A percentile compares a stretch with the other conserved stretches of the same genome.
Conservation (phyloP, 2,329 filamentous ascomycete genomes). For the Aspergillus neotritici region DNA sequence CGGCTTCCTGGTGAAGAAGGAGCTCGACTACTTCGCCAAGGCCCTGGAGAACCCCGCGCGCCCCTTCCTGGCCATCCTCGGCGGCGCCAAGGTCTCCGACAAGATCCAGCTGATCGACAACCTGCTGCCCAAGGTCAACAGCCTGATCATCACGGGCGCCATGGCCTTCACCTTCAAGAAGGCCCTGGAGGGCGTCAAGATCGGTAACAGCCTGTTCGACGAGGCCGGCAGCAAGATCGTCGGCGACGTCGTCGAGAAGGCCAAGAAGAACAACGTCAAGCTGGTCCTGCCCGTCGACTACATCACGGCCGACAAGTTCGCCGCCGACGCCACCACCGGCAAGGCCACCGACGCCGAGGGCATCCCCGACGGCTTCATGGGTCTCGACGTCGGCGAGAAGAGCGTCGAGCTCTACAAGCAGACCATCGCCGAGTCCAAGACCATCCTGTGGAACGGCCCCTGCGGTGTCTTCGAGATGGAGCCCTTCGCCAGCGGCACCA, state of each 20-base stretch:
- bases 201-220: conserved; percentile 88
- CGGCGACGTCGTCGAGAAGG: conserved; percentile 81
- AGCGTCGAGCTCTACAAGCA: conserved; percentile 81
- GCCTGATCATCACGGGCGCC: conserved; percentile 89
- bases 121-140: conserved; percentile 95
- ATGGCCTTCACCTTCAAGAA: conserved; percentile 99
- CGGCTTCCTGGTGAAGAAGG: conserved; percentile 99
- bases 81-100: conserved; percentile 96
- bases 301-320: conserved; percentile 93
- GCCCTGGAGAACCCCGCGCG: conserved; percentile 88
- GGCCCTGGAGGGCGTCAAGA: conserved; percentile 83
- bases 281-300: conserved; percentile 92
- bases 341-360: conserved; percentile 79
- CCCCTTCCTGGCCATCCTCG: conserved; percentile 97
- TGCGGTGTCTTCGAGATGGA: conserved; percentile 97
- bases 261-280: conserved; percentile 93
- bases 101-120: conserved; percentile 99
- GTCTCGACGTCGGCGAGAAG: conserved; percentile 88
- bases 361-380: conserved; percentile 97
- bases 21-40: conserved; percentile 98
- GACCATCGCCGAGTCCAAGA: conserved; percentile 82
- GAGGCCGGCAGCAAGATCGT: conserved; percentile 92
- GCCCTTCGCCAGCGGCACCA: conserved; percentile 86
- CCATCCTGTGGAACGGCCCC: conserved; percentile 98
- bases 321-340: conserved; percentile 72